Evolutionary conservation across 192 early-diverging fungal genomes (phyloP).

Genomic region (Ambispora gerdemannii): DNA sequence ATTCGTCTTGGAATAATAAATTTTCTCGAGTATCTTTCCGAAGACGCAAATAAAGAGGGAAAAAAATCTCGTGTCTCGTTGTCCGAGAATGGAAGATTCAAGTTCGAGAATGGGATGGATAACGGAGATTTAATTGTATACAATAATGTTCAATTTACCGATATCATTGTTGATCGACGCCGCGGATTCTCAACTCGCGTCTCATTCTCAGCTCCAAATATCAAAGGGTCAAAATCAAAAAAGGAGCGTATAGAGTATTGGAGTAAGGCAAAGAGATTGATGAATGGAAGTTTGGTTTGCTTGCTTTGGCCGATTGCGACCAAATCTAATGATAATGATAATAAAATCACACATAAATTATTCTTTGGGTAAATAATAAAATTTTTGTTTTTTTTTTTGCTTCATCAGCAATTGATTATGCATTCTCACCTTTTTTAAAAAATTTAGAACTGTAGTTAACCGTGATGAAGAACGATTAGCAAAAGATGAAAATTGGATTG

Average conservation of each 20-base stretch:
- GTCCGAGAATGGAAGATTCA: constrained; percentile 30
- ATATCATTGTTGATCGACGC: constrained; percentile 31
- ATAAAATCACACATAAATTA: background rate
- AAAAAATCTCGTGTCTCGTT: constrained; percentile 22
- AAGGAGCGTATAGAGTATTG: constrained; percentile 42
- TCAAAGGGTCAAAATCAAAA: background rate
- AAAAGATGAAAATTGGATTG: background rate
- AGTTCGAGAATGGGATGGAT: constrained; percentile 17
- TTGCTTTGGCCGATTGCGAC: constrained; percentile 31
- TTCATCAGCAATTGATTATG: too few relatives aligned
- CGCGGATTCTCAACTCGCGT: constrained; percentile 31
- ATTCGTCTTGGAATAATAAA: constrained; percentile 41
- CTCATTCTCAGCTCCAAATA: constrained; percentile 30
- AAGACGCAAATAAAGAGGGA: constrained; percentile 1
- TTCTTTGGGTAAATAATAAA: constrained; percentile 28
- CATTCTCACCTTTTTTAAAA: constrained; percentile 17
- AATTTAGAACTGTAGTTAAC: constrained; percentile 41
- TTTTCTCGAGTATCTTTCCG: constrained; percentile 36
- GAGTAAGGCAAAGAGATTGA: constrained; percentile 44
- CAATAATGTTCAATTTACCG: constrained; percentile 34
- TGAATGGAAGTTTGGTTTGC: constrained; percentile 47
- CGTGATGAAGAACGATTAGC: constrained; percentile 36
- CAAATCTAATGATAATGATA: background rate
- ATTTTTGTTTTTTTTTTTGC: background rate
- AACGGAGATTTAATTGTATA: constrained; percentile 42